These are phyloP conservation scores for Saccharomycopsis fodiens DNA, from an alignment of 805 yeast species.

Conservation along the genomic window DNA sequence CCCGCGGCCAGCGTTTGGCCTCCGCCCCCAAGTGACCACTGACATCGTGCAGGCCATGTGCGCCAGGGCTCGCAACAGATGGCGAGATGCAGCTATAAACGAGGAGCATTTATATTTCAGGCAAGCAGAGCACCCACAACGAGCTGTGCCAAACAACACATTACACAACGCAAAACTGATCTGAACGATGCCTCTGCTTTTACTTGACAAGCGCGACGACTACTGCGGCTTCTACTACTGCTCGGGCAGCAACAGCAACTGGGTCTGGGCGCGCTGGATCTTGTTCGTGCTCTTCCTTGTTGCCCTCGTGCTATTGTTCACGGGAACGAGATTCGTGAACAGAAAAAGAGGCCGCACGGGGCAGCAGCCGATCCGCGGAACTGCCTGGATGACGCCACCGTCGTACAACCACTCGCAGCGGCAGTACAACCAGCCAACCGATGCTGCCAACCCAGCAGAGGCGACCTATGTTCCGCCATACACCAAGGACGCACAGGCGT, in stretches of 20 bases:
- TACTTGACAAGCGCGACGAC: not conserved
- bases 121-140: too few species aligned
- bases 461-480: slow-evolving; percentile 63
- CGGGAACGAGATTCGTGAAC: slow-evolving; percentile 49
- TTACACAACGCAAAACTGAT: too few species aligned
- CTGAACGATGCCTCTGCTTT: too few species aligned
- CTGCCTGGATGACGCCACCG: slow-evolving; percentile 86
- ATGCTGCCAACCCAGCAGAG: slow-evolving; percentile 27
- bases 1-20: too few species aligned
- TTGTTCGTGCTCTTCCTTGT: slow-evolving; percentile 55
- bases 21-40: too few species aligned
- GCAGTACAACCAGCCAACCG: slow-evolving; percentile 40
- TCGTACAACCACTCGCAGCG: slow-evolving; percentile 59
- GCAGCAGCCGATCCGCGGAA: slow-evolving; percentile 59
- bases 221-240: not conserved
- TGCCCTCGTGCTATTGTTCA: slow-evolving; percentile 37
- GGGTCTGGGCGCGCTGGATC: slow-evolving; percentile 50
- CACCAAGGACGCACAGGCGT: slow-evolving; percentile 55
- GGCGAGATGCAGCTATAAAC: too few species aligned
- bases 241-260: slow-evolving; percentile 12
- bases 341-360: slow-evolving; percentile 38
- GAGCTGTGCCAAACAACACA: too few species aligned
- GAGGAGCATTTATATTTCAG: too few species aligned
- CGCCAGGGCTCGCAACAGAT: too few species aligned
- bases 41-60: too few species aligned